phyloP scores from a whole-genome alignment of 2,329 filamentous ascomycete genomes.

The Fusarium hostae region DNA sequence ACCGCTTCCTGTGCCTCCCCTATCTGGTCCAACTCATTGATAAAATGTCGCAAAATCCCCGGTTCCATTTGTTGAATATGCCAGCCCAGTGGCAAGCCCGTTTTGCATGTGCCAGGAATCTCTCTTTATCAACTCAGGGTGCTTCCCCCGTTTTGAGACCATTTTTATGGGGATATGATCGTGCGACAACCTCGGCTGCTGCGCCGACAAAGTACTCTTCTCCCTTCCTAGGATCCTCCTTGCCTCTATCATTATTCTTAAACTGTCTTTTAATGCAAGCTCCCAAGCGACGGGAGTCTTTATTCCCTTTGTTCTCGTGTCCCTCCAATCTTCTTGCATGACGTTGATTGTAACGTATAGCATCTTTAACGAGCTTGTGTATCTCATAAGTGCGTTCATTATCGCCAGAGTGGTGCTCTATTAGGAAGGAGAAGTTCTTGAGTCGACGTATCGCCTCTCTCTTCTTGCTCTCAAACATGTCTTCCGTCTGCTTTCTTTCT shows the following conservation, averaged over 20 bases:
- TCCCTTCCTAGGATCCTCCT: not conserved
- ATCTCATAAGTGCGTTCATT: slow-evolving; percentile 42
- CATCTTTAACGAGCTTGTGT: slow-evolving; percentile 48
- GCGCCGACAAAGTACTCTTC: slow-evolving; percentile 36
- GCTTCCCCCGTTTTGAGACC: not conserved
- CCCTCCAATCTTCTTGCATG: not conserved
- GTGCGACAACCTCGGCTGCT: slow-evolving; percentile 39
- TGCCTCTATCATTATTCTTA: no score
- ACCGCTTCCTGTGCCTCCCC: no score
- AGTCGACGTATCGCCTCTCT: slow-evolving; percentile 44
- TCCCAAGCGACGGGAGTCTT: not conserved
- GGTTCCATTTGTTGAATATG: no score
- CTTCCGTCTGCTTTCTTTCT: not conserved
- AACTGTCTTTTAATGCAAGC: not conserved
- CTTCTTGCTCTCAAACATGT: not conserved
- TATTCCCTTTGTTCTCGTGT: accelerated
- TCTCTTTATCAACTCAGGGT: not conserved
- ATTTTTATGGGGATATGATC: slow-evolving; percentile 15
- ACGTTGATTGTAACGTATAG: slow-evolving; percentile 33
- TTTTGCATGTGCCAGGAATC: no score
- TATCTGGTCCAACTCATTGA: not conserved
- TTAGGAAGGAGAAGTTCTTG: slow-evolving; percentile 50
- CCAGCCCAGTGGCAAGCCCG: no score
- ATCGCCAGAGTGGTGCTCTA: not conserved
- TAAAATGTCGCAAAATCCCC: accelerated